Conservation (phyloP, 2,329 filamentous ascomycete species). For the Sarocladium kiliense region DNA sequence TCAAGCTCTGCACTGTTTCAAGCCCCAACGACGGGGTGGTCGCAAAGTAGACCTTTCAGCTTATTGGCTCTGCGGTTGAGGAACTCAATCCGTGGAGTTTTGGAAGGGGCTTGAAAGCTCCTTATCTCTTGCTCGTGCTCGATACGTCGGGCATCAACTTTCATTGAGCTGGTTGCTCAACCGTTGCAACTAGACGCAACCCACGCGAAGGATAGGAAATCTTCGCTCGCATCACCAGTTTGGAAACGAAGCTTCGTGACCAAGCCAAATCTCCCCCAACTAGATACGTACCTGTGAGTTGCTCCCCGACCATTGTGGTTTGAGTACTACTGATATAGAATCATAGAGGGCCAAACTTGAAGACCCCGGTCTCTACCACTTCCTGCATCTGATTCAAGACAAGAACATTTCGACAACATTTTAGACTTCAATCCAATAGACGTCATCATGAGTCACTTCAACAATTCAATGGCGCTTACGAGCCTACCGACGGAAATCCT, state of each 20-base stretch:
- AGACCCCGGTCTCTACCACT: too few species aligned
- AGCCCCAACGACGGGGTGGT: constrained; percentile 50
- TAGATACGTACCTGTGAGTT: too few species aligned
- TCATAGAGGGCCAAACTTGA: too few species aligned
- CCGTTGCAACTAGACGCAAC: not conserved
- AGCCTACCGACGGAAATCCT: constrained; percentile 41
- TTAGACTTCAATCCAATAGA: not conserved
- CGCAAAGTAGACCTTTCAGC: constrained; percentile 30
- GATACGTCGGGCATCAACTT: not conserved
- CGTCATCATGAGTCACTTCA: not conserved
- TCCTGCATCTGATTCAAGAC: too few species aligned
- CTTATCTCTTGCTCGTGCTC: constrained; percentile 9
- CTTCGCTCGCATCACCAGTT: not conserved
- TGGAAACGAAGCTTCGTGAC: not conserved
- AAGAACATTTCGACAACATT: not conserved
- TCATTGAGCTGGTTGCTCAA: not conserved
- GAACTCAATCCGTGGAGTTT: constrained; percentile 6
- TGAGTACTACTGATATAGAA: too few species aligned
- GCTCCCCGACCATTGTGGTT: too few species aligned
- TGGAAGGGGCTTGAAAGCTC: constrained; percentile 14
- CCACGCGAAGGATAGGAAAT: not conserved
- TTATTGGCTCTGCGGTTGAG: constrained; percentile 17
- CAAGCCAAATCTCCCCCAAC: not conserved
- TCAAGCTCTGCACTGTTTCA: constrained; percentile 22
- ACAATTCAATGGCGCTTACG: constrained; percentile 16